Evolutionary conservation across 208 protist genomes (phyloP).

Genomic region (Leishmania tarentolae): DNA sequence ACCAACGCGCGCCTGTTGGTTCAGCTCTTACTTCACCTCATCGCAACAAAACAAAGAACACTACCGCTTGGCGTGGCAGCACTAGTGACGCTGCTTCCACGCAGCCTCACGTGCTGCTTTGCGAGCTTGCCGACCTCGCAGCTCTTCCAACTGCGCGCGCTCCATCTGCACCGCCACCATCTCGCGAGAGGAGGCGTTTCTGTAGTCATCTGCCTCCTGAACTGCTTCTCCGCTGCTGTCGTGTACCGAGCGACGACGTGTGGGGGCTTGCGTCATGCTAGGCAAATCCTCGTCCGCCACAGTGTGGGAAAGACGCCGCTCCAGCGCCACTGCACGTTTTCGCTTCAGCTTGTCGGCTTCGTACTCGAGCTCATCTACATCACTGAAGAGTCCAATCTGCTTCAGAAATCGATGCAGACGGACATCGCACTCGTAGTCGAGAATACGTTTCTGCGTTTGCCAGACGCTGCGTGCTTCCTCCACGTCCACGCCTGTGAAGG

Average conservation of each 20-base stretch:
- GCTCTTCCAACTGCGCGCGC: conserved; percentile 14
- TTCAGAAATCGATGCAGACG: conserved; percentile 66
- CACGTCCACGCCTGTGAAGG: conserved; percentile 67
- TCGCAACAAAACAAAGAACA: neutral
- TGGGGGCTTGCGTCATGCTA: conserved; percentile 6
- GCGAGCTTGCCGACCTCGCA: conserved; percentile 6
- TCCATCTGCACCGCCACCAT: conserved; percentile 7
- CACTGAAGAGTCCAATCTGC: conserved; percentile 58
- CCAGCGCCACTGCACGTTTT: conserved; percentile 52
- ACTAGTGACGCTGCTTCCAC: conserved; percentile 14
- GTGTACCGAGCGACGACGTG: conserved; percentile 15
- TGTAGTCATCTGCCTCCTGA: neutral
- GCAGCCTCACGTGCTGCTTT: conserved; percentile 24
- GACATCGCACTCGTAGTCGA: conserved; percentile 90
- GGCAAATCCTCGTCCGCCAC: neutral
- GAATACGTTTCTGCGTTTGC: conserved; percentile 70
- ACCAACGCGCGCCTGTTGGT: too few species aligned
- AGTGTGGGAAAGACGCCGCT: conserved; percentile 23
- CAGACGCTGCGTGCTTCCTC: conserved; percentile 76
- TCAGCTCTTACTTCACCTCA: neutral
- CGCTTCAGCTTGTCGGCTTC: conserved; percentile 66
- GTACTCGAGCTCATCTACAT: conserved; percentile 76
- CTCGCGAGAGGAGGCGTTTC: neutral
- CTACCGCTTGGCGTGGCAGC: neutral
- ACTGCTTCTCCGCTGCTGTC: neutral